These are phyloP conservation scores for Saccharomycopsis sp. DNA, from an alignment of 805 yeast species.

Conservation along the genomic window DNA sequence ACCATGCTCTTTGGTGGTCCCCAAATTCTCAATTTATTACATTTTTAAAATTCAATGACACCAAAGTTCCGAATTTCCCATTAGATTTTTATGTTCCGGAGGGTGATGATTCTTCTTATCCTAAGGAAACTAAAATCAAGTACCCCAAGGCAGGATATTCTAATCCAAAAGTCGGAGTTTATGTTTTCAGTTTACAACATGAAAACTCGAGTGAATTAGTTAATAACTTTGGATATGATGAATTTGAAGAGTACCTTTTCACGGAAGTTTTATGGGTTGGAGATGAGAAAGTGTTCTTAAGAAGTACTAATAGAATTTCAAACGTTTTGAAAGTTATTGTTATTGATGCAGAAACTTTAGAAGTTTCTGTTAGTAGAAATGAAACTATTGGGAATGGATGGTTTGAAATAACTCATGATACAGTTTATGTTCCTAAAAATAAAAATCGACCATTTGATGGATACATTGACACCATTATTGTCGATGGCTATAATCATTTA, in stretches of 20 bases:
- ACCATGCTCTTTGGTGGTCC: constrained; percentile 66
- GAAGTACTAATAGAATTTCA: constrained; percentile 58
- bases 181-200: constrained; percentile 33
- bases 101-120: constrained; percentile 35
- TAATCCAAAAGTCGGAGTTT: constrained; percentile 49
- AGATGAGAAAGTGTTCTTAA: constrained; percentile 40
- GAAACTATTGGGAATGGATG: constrained; percentile 46
- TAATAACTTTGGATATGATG: constrained; percentile 33
- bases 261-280: constrained; percentile 74
- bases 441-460: constrained; percentile 48
- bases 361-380: constrained; percentile 39
- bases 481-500: constrained; percentile 62
- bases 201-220: constrained; percentile 35
- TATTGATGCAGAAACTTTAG: constrained; percentile 37
- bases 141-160: constrained; percentile 70
- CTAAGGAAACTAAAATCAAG: constrained; percentile 38
- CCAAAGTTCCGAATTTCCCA: constrained; percentile 45
- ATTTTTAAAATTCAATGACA: constrained; percentile 53
- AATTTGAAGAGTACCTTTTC: constrained; percentile 41
- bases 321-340: constrained; percentile 54
- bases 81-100: constrained; percentile 41
- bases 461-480: constrained; percentile 71
- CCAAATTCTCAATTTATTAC: constrained; percentile 52
- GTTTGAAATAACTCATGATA: constrained; percentile 71
- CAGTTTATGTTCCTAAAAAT: constrained; percentile 50